phyloP scores from a whole-genome alignment of 2,329 filamentous ascomycete species.

The Penicillium glabrum region DNA sequence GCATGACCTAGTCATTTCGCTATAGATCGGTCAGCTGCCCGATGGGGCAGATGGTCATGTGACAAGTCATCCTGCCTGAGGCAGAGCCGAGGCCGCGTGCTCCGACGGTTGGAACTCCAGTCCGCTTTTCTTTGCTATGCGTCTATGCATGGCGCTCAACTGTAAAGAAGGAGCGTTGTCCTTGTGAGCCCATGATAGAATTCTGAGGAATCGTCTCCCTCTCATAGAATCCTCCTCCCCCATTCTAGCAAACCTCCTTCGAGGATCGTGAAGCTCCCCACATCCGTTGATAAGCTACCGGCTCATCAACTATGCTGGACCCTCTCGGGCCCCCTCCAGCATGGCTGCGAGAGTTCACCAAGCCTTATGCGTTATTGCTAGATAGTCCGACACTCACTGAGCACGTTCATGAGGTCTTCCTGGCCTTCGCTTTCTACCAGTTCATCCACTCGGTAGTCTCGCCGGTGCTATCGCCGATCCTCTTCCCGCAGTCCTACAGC shows the following conservation, averaged over 20 bases:
- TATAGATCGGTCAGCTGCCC: slow-evolving; percentile 8
- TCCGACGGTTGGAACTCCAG: slow-evolving; percentile 2
- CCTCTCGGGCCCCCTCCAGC: slow-evolving; percentile 50
- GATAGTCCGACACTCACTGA: slow-evolving; percentile 56
- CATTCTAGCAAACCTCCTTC: background rate
- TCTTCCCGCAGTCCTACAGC: slow-evolving; percentile 58
- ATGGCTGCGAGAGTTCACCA: slow-evolving; percentile 49
- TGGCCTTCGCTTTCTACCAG: slow-evolving; percentile 58
- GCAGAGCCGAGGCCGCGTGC: slow-evolving; percentile 15
- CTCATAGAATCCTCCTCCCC: background rate
- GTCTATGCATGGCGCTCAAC: slow-evolving; percentile 10
- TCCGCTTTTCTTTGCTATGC: slow-evolving; percentile 11
- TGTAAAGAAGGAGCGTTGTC: slow-evolving; percentile 3
- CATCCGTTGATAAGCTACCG: slow-evolving; percentile 20
- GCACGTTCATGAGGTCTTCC: slow-evolving; percentile 62
- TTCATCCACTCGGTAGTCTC: slow-evolving; percentile 55
- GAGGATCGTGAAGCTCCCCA: slow-evolving; percentile 6
- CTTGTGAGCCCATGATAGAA: slow-evolving; percentile 12
- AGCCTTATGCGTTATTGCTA: slow-evolving; percentile 53
- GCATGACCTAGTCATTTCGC: background rate
- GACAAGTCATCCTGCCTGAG: slow-evolving; percentile 20
- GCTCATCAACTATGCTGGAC: slow-evolving; percentile 41
- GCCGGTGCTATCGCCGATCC: slow-evolving; percentile 52
- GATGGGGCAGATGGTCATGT: slow-evolving; percentile 18
- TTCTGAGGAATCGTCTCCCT: slow-evolving; percentile 3